Base-by-base conservation (phyloP, 1,284 basidiomycete genomes). In the Blastosporella zonata region DNA sequence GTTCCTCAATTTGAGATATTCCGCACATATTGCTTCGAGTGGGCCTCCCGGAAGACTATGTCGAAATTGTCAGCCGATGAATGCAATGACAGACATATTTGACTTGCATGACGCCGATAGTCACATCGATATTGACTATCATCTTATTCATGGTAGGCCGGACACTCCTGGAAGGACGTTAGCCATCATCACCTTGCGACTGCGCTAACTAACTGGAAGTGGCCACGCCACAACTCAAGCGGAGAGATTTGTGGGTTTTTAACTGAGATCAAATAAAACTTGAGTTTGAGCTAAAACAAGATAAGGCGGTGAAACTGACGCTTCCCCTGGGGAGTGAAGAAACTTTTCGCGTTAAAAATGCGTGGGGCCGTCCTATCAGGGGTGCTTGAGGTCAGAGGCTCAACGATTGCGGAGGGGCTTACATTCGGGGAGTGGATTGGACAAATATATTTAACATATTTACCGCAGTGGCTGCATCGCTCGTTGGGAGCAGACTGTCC, bases 111-210 rank as follows among this genome's bases (percentile, higher is more conserved):
- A 68, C 63, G 25, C 71, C 72, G 13, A 69, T 63, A 1, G 68
- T 66, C 3, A 68, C 63, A 46, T 75, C 71, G 12, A 74, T 64
- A 41, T 73, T 74, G 47, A 74, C 59, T 7, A 73, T 51, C 25
- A 74, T 57, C 17, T 60, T 53, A 15, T 62, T 61, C 6, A 67
- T 57, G 0, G 68, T 64, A 0, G 69, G 67, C 13, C 73, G 62
- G 9, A 73, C 68, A 18, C 68, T 71, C 58, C 71, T 72, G 42
- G 43, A 31, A 51, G 18, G 29, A 39, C 17, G 6, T 27, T 29
- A 13, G 15, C 13, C 3, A 33, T 17, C 21, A 7, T 20, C 13
- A 28, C 13, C 28, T 36, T 39, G 25, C 21, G 6, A 28, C 35
- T 33, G 25, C 18, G 13, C 20, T 17, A 6, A 53, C 63, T 18